These are phyloP conservation scores for Hypomontagnella submonticulosa DNA, from an alignment of 495 filamentous ascomycete species.

Conservation along the genomic window DNA sequence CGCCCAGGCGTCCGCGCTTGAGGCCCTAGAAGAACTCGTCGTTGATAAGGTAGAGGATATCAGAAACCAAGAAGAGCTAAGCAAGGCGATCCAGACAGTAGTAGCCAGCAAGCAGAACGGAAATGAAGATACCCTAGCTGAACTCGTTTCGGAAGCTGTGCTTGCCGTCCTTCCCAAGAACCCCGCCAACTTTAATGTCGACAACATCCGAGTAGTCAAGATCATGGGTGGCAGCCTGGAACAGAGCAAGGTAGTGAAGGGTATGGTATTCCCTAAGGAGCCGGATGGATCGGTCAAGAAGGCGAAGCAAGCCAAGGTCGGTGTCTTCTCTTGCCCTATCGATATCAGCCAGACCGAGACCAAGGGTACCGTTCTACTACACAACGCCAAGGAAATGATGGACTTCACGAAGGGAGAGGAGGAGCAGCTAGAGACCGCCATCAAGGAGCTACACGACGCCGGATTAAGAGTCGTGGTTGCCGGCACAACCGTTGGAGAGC, in stretches of 20 bases:
- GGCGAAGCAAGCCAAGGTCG: constrained; percentile 92
- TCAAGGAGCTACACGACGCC: constrained; percentile 96
- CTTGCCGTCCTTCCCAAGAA: constrained; percentile 96
- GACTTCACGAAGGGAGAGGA: constrained; percentile 99
- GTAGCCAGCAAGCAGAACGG: constrained; percentile 97
- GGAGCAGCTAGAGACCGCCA: constrained; percentile 82
- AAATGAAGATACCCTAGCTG: constrained; percentile 85
- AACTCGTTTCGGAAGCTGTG: constrained; percentile 91
- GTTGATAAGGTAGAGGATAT: constrained; percentile 91
- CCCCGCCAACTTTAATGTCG: constrained; percentile 98
- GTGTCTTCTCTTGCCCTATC: constrained; percentile 94
- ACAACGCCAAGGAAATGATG: constrained; percentile 98
- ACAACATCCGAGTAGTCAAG: constrained; percentile 99
- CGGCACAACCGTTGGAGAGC: constrained; percentile 90
- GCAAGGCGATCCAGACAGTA: constrained; percentile 95
- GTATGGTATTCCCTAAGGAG: constrained; percentile 97
- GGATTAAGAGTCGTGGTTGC: constrained; percentile 92
- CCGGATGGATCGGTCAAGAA: constrained; percentile 92
- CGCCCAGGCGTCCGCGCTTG: constrained; percentile 86
- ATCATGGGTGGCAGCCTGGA: constrained; percentile 98
- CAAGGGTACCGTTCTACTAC: constrained; percentile 98
- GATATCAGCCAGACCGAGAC: constrained; percentile 98
- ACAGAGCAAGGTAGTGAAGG: constrained; percentile 93
- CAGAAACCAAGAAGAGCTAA: constrained; percentile 79
- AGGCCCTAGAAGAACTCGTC: constrained; percentile 85